phyloP scores from a whole-genome alignment of 371 early-diverging fungal genomes.

The Mortierella sp. region DNA sequence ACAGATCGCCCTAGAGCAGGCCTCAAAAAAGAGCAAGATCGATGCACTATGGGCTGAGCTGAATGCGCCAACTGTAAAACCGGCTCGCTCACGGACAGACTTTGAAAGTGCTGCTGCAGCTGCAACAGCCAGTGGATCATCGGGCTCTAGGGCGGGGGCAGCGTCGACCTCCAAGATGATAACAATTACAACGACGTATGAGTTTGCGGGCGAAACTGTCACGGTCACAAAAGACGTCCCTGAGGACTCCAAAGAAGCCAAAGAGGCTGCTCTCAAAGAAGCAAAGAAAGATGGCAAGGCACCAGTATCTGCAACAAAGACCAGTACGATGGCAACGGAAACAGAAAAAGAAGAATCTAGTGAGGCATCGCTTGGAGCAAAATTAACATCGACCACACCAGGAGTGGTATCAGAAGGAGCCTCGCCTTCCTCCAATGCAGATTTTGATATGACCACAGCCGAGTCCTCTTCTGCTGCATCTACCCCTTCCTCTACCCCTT shows the following conservation, averaged over 20 bases:
- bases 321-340: no score
- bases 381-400: background rate
- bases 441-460: background rate
- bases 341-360: no score
- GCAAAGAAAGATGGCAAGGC: slow-evolving; percentile 2
- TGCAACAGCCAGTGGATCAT: background rate
- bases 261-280: slow-evolving; percentile 24
- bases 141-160: background rate
- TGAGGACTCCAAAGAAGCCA: slow-evolving; percentile 54
- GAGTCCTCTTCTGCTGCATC: background rate
- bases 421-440: background rate
- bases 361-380: background rate
- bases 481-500: background rate
- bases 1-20: slow-evolving; percentile 16
- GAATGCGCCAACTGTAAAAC: slow-evolving; percentile 30
- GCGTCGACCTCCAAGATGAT: slow-evolving; percentile 41
- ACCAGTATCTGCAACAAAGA: background rate
- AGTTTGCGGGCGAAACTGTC: slow-evolving; percentile 56
- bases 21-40: slow-evolving; percentile 48
- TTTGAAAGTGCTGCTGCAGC: slow-evolving; percentile 8
- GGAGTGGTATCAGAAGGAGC: background rate
- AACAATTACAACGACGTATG: slow-evolving; percentile 54
- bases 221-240: slow-evolving; percentile 54
- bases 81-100: slow-evolving; percentile 9
- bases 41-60: slow-evolving; percentile 63